Base-by-base conservation (phyloP, 1,284 basidiomycete genomes). In the Boletellus deceptivus region DNA sequence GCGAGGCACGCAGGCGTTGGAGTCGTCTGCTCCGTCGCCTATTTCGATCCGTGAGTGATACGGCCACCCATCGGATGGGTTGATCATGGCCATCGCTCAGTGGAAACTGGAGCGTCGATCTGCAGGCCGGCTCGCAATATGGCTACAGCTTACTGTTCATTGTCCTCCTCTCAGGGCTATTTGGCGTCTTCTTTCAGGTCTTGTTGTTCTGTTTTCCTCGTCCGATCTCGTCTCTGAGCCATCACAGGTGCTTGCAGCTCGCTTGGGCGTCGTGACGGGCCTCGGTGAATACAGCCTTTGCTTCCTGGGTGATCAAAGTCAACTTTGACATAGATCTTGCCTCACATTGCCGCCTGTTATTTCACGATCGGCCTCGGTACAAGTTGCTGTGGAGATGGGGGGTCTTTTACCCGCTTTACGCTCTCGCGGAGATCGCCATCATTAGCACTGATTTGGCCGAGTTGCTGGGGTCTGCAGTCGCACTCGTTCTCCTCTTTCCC, bases 131-230 rank as follows among this genome's bases (percentile, higher is more conserved):
- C 8, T 81, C 82, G 11, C 66, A 76, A 43, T 84, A 75, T 55
- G 88, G 88, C 1, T 91, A 91, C 70, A 80, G 80, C 55, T 75
- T 91, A 5, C 74, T 92, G 35, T 90, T 90, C 64, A 75, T 86
- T 50, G 80, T 92, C 33, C 76, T 91, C 7, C 61, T 91, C 31
- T 72, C 89, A 2, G 85, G 86, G 16, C 55, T 89, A 9, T 79
- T 86, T 42, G 87, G 84, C 4, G 78, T 83, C 9, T 72, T 84
- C 44, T 72, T 85, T 24, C 83, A 85, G 72, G 79, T 68, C 10
- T 18, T 43, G 22, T 17, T 33, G 18, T 38, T 17, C 18, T 31
- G 3, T 0, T 38, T 18, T 27, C 7, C 11, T 17, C 22, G 4
- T 25, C 13, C 4, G 7, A 17, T 13, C 4, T 14, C 20, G 20